Evolutionary conservation across 2,329 filamentous ascomycete genomes (phyloP).

Genomic region (Penicillium psychrosexuale): DNA sequence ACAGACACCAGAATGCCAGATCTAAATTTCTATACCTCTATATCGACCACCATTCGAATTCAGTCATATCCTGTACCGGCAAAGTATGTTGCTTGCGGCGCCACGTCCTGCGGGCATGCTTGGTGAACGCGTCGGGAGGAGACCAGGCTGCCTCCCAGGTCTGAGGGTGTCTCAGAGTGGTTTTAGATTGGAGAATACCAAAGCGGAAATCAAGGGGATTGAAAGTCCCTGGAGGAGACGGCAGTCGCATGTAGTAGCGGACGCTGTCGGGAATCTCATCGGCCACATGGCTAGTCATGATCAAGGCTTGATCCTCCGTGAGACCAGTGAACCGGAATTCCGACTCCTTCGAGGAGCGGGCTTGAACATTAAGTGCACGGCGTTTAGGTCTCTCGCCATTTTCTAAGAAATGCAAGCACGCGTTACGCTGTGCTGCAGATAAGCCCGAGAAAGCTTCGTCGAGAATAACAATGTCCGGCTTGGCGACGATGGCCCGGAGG

Average conservation of each 20-base stretch:
- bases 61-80: background rate
- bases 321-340: conserved; percentile 52
- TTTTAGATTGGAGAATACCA: conserved; percentile 24
- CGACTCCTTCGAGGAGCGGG: background rate
- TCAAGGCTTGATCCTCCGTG: conserved; percentile 68
- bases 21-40: conserved; percentile 1
- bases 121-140: conserved; percentile 13
- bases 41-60: conserved; percentile 6
- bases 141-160: conserved; percentile 34
- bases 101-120: background rate
- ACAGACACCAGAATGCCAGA: background rate
- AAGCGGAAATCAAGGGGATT: conserved; percentile 32
- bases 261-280: conserved; percentile 87
- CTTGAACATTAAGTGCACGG: conserved; percentile 20
- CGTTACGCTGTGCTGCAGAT: conserved; percentile 76
- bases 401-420: conserved; percentile 77
- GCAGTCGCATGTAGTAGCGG: conserved; percentile 80
- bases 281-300: conserved; percentile 88
- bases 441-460: conserved; percentile 89
- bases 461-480: conserved; percentile 75
- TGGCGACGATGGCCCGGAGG: conserved; percentile 74
- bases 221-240: conserved; percentile 39
- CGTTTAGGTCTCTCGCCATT: conserved; percentile 55
- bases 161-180: conserved; percentile 19
- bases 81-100: background rate